Conservation (phyloP, 805 yeast species). For the Candida loeiensis region DNA sequence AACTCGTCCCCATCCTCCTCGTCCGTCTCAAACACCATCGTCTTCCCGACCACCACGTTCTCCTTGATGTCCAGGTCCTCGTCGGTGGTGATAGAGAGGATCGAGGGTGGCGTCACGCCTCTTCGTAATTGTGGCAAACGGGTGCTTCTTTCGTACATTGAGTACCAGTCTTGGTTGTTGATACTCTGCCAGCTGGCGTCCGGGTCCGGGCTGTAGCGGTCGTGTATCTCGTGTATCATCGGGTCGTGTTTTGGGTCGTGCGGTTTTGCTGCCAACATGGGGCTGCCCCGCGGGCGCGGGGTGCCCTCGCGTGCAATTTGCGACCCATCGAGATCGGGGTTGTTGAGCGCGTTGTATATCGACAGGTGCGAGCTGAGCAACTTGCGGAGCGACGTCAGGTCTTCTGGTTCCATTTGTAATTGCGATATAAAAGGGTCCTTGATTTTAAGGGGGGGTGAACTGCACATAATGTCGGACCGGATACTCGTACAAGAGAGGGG, state of each 20-base stretch:
- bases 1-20: conserved; percentile 30
- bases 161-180: conserved; percentile 13
- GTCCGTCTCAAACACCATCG: conserved; percentile 41
- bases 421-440: no score
- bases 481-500: no score
- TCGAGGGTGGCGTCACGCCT: conserved; percentile 2
- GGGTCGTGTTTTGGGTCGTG: neutral
- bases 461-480: neutral
- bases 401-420: conserved; percentile 1
- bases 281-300: neutral
- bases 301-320: conserved; percentile 1
- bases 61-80: conserved; percentile 15
- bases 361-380: conserved; percentile 37
- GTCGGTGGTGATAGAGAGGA: conserved; percentile 20
- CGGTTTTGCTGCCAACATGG: neutral
- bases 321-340: conserved; percentile 36
- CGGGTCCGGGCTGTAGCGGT: conserved; percentile 12
- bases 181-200: conserved; percentile 33
- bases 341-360: conserved; percentile 34
- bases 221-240: conserved; percentile 12
- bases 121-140: neutral
- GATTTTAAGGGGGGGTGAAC: conserved; percentile 2
- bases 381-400: conserved; percentile 12
- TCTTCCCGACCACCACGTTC: conserved; percentile 13
- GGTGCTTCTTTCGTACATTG: conserved; percentile 1